These are phyloP conservation scores for Podila epicladia DNA, from an alignment of 192 early-diverging fungal species.

Conservation along the genomic window DNA sequence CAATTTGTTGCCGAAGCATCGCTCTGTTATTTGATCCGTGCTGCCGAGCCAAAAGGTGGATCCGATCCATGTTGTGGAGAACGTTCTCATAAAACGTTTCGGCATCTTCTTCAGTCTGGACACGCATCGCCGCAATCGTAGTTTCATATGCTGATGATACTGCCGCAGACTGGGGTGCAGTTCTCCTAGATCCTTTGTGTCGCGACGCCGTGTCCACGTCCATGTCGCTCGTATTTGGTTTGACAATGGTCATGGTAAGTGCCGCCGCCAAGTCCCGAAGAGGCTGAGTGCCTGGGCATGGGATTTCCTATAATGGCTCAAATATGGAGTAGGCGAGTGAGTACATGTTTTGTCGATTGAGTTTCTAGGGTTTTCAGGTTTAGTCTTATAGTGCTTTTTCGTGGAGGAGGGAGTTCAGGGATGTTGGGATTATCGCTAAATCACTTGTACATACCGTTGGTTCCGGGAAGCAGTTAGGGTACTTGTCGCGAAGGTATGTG, in stretches of 20 bases:
- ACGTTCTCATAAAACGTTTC: slow-evolving; percentile 32
- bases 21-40: not conserved
- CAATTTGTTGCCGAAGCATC: slow-evolving; percentile 28
- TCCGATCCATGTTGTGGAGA: slow-evolving; percentile 24
- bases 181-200: not conserved
- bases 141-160: slow-evolving; percentile 32
- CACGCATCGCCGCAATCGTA: slow-evolving; percentile 41
- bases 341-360: no score
- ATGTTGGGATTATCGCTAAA: not conserved
- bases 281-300: slow-evolving; percentile 43
- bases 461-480: slow-evolving; percentile 73
- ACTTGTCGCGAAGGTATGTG: slow-evolving; percentile 78
- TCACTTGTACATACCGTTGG: slow-evolving; percentile 44
- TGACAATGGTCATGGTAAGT: slow-evolving; percentile 38
- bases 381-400: not conserved
- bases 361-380: no score
- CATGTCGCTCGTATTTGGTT: not conserved
- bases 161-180: not conserved
- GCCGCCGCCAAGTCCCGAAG: slow-evolving; percentile 37
- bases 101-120: slow-evolving; percentile 42
- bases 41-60: slow-evolving; percentile 12
- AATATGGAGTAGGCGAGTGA: not conserved
- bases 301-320: slow-evolving; percentile 22
- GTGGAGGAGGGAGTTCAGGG: not conserved
- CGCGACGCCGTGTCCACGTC: not conserved